These are phyloP conservation scores for Yamadazyma tumulicola DNA, from an alignment of 805 yeast species.

Conservation along the genomic window DNA sequence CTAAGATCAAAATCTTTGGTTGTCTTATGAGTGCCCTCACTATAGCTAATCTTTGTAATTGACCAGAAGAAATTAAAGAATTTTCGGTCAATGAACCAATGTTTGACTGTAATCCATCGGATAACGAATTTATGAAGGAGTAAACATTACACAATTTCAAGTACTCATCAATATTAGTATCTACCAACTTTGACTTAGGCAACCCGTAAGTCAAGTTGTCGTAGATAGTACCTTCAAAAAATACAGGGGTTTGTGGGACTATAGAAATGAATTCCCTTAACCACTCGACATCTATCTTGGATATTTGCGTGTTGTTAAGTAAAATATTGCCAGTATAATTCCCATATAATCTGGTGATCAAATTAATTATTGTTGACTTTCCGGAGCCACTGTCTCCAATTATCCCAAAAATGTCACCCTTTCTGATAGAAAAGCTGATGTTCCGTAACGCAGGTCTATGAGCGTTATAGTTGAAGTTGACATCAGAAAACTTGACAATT, in stretches of 20 bases:
- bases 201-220: conserved; percentile 71
- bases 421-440: conserved; percentile 39
- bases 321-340: conserved; percentile 36
- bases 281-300: conserved; percentile 39
- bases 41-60: conserved; percentile 77
- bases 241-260: conserved; percentile 71
- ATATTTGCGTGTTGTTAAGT: conserved; percentile 43
- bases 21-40: conserved; percentile 74
- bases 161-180: conserved; percentile 32
- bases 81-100: conserved; percentile 40
- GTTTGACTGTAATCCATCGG: conserved; percentile 56
- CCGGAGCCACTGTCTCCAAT: conserved; percentile 92
- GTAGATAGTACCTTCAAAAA: conserved; percentile 69
- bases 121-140: conserved; percentile 52
- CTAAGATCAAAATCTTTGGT: conserved; percentile 68
- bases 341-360: conserved; percentile 54
- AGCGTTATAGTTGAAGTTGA: conserved; percentile 49
- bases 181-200: conserved; percentile 14
- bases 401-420: conserved; percentile 58
- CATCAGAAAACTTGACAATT: conserved; percentile 40
- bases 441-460: conserved; percentile 30
- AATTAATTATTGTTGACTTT: conserved; percentile 68
- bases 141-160: conserved; percentile 48
- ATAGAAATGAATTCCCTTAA: conserved; percentile 57
- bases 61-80: conserved; percentile 78